Evolutionary conservation across 2,329 filamentous ascomycete genomes (phyloP).

Genomic region (Rasamsonia emersonii): DNA sequence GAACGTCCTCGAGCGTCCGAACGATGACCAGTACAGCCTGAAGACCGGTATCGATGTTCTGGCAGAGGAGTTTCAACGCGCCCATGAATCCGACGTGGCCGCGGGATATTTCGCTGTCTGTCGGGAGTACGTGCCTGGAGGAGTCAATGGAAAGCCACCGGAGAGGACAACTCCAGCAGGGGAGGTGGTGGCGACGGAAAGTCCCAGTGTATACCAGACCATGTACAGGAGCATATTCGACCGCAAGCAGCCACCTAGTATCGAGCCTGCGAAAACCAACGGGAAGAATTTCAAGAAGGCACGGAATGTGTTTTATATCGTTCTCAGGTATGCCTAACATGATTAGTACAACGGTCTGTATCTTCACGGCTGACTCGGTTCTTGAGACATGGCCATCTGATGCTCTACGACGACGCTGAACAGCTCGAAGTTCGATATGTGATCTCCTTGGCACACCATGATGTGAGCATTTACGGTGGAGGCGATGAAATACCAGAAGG

Average conservation of each 20-base stretch:
- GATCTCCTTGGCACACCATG: constrained; percentile 80
- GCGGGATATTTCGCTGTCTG: constrained; percentile 94
- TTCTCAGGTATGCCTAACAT: constrained; percentile 57
- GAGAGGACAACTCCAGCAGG: constrained; percentile 76
- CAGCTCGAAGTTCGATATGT: constrained; percentile 95
- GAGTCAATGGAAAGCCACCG: constrained; percentile 85
- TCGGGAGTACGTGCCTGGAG: constrained; percentile 83
- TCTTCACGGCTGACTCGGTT: constrained; percentile 5
- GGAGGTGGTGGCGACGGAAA: constrained; percentile 62
- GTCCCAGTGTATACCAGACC: constrained; percentile 91
- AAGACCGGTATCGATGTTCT: constrained; percentile 51
- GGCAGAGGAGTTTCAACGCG: constrained; percentile 53
- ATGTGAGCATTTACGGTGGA: constrained; percentile 73
- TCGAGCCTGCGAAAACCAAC: constrained; percentile 43
- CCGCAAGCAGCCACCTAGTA: constrained; percentile 53
- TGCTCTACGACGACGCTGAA: constrained; percentile 94
- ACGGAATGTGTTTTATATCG: constrained; percentile 87
- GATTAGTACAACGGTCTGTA: constrained; percentile 11
- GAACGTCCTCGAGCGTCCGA: constrained; percentile 39
- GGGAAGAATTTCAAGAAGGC: constrained; percentile 50
- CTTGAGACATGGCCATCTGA: constrained; percentile 77
- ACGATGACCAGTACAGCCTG: constrained; percentile 58
- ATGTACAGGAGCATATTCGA: constrained; percentile 98
- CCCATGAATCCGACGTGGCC: constrained; percentile 66
- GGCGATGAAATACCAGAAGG: constrained; percentile 73